Base-by-base conservation (phyloP, 345 rosid genomes). In the Gynandropsis gynandra region DNA sequence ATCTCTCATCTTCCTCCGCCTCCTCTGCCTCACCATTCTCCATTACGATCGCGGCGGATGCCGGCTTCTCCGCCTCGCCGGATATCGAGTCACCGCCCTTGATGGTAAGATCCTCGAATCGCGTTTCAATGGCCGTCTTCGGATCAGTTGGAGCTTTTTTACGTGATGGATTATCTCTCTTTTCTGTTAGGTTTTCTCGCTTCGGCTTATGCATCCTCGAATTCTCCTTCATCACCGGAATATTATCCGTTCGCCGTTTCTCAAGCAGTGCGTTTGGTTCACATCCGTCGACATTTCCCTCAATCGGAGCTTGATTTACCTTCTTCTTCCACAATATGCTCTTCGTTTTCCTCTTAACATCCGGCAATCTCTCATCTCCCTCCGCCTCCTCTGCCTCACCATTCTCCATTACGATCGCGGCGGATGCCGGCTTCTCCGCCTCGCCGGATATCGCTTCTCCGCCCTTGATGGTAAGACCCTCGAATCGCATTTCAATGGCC, bases 221-320 rank as follows among this genome's bases (percentile, higher is more conserved):
- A 10, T 9, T 9, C 13, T 7, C 59, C 17, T 40, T 40, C 4
- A 46, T 62, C 55, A 20, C 61, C 48, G 36, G 50, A 2, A 35
- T 46, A 27, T 17, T 36, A 52, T 61, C 66, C 52, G 17, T 37
- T 24, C 20, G 42, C 18, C 11, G 9, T 9, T n/a, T 36, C 40
- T 36, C 40, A 59, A 36, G 9, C 52, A 52, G 46, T 27, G 41
- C 12, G 51, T 24, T 50, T 56, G 62, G 24, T 27, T 14, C 58
- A 49, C 24, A 9, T 34, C 41, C 61, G 11, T 45, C 47, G 4
- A 24, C 29, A 27, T 12, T 32, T 1, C 16, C 58, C 18, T 31
- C 20, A 8, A 16, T 35, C 8, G 24, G 33, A 35, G 35, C 52
- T 35, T 13, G 46, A 42, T 16, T 21, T n/a, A n/a, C n/a, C n/a